Percentiles rank a stretch among this genome's conserved stretches.
phyloP scores from a whole-genome alignment of 352 stramenopile species.

The Labyrinthula sp. region DNA sequence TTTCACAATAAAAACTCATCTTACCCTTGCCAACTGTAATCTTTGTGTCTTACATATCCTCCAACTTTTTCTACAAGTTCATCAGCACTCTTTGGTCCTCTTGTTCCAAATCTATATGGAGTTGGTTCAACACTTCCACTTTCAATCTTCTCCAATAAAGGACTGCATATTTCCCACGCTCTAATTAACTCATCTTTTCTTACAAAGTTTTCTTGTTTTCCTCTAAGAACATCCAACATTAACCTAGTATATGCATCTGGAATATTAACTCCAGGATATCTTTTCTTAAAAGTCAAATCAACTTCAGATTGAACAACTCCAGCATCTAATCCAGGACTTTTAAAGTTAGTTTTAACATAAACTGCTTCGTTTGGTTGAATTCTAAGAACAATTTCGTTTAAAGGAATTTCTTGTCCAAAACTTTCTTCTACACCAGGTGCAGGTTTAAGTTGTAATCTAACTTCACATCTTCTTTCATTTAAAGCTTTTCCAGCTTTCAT shows the following conservation, averaged over 20 bases:
- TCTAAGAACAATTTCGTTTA: conserved; percentile 88
- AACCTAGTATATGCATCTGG: conserved; percentile 92
- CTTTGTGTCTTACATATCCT: too few relatives aligned
- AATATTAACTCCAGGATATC: conserved; percentile 56
- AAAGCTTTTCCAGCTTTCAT: conserved; percentile 94
- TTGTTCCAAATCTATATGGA: conserved; percentile 71
- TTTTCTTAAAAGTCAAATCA: conserved; percentile 75
- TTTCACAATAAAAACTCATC: too few relatives aligned
- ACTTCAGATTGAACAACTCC: conserved; percentile 44
- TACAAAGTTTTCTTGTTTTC: conserved; percentile 77
- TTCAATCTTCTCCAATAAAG: conserved; percentile 85
- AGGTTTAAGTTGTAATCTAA: conserved; percentile 83
- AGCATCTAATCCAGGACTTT: conserved; percentile 33
- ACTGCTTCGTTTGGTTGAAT: conserved; percentile 85
- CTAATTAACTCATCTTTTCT: conserved; percentile 80
- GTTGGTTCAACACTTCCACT: conserved; percentile 39
- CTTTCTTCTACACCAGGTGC: conserved; percentile 34
- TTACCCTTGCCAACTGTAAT: too few relatives aligned
- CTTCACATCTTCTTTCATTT: conserved; percentile 85
- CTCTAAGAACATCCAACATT: conserved; percentile 85
- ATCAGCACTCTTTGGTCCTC: conserved; percentile 68
- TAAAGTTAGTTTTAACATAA: conserved; percentile 64
- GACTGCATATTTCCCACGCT: conserved; percentile 94
- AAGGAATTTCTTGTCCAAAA: conserved; percentile 44
- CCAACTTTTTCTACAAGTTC: conserved; percentile 32